phyloP scores from a whole-genome alignment of 306 rosid genomes.

The Rosa chinensis region DNA sequence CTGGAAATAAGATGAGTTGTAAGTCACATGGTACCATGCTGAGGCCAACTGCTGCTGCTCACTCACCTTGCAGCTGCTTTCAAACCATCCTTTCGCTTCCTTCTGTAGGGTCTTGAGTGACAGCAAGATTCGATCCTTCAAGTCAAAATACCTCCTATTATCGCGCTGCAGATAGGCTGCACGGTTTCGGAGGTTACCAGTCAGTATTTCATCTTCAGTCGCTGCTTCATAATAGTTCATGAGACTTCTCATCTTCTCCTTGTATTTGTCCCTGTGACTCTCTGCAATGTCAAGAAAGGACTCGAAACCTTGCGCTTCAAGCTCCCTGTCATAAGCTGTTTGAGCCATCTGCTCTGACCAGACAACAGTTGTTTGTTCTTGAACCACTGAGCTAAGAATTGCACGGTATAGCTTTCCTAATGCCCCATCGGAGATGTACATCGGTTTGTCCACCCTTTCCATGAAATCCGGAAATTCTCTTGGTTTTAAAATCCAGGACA shows the following conservation, averaged over 20 bases:
- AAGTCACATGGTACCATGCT: slow-evolving; percentile 91
- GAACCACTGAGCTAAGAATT: slow-evolving; percentile 34
- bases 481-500: slow-evolving; percentile 75
- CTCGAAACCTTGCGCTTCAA: slow-evolving; percentile 67
- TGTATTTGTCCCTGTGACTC: slow-evolving; percentile 59
- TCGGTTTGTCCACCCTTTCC: slow-evolving; percentile 77
- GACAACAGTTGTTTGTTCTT: slow-evolving; percentile 31
- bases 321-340: slow-evolving; percentile 56
- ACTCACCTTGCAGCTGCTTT: slow-evolving; percentile 44
- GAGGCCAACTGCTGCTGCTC: slow-evolving; percentile 59
- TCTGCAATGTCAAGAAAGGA: slow-evolving; percentile 53
- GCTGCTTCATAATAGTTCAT: slow-evolving; percentile 67
- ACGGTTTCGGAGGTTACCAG: slow-evolving; percentile 62
- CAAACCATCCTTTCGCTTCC: slow-evolving; percentile 75
- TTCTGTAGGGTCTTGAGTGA: slow-evolving; percentile 54
- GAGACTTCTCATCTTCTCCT: slow-evolving; percentile 52
- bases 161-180: slow-evolving; percentile 84
- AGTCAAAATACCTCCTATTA: slow-evolving; percentile 68
- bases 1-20: slow-evolving; percentile 45
- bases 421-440: slow-evolving; percentile 65
- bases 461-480: slow-evolving; percentile 84
- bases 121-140: slow-evolving; percentile 73
- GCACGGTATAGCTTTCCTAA: slow-evolving; percentile 75
- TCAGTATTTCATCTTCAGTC: slow-evolving; percentile 74
- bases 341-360: slow-evolving; percentile 54